Base-by-base conservation (phyloP, 805 yeast species). In the Pichia californica region DNA sequence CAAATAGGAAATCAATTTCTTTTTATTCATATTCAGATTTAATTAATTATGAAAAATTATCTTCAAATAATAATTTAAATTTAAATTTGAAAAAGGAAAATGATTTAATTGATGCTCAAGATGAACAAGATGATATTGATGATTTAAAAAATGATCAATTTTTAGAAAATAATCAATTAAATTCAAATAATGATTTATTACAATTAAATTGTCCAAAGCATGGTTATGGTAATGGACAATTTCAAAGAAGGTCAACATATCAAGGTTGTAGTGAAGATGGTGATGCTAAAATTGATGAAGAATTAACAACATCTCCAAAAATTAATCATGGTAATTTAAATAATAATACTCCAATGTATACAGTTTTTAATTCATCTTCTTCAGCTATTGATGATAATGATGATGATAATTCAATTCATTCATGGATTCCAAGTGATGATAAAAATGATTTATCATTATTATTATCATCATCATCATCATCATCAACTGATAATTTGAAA, bases 21-120 rank as follows among this genome's bases (percentile, higher is more conserved):
- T 63, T 62, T 46, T 62, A 57, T 47, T 60, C 68, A 2, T 63
- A 53, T 33, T 54, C 60, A 3, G 67, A 63, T 34, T 44, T 62
- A 23, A 53, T 62, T 26, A 56, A 55, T 38, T 57, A 48, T 39
- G 66, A 62, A 39, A 41, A 57, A 32, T 23, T 41, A 36, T 36
- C 21, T 41, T 5, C 29, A 5, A 33, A 28, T 41, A 15, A 29
- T 29, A 30, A 4, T 10, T 23, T 9, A 14, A 33, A 16, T 7
- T n/a, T 20, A 9, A 13, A 20, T 18, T 16, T 33, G 7, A 33
- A 14, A 3, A 33, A 23, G n/a, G 18, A 29, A 21, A 42, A 31
- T 27, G 30, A 32, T 19, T 13, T 23, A 14, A 20, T 8, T 36
- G 38, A 32, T 11, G 29, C 40, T 18, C 39, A 36, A 26, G 32